Percentiles rank a stretch among this genome's conserved stretches.
These are phyloP conservation scores for Thoreauomyces humboldtii DNA, from an alignment of 192 early-diverging fungal species.

Conservation along the genomic window DNA sequence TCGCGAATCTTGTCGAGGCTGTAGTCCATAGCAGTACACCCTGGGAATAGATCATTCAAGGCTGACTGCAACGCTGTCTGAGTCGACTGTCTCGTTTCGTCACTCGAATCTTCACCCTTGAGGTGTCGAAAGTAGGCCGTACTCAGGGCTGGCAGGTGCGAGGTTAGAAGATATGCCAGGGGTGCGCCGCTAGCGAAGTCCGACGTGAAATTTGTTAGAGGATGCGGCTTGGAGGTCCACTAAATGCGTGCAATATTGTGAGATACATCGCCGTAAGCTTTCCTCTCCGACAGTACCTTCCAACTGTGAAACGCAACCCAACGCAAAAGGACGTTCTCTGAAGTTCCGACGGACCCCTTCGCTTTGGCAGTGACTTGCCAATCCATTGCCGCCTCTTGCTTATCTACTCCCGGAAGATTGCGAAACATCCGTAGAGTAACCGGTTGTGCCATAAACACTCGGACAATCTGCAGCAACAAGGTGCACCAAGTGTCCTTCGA, in stretches of 20 bases:
- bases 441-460: constrained; percentile 32
- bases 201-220: constrained; percentile 31
- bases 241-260: background rate
- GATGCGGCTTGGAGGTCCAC: constrained; percentile 26
- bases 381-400: constrained; percentile 32
- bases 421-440: constrained; percentile 35
- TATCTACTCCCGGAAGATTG: constrained; percentile 31
- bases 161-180: constrained; percentile 35
- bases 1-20: constrained; percentile 14
- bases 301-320: constrained; percentile 44
- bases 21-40: background rate
- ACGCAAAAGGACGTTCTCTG: constrained; percentile 41
- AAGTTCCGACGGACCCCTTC: constrained; percentile 19
- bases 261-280: background rate
- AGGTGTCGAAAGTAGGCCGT: constrained; percentile 27
- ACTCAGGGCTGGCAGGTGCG: constrained; percentile 35
- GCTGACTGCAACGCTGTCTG: constrained; percentile 18
- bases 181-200: constrained; percentile 35
- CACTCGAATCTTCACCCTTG: background rate
- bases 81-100: constrained; percentile 26
- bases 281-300: constrained; percentile 36
- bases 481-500: constrained; percentile 51
- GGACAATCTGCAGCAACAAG: constrained; percentile 45
- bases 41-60: constrained; percentile 40
- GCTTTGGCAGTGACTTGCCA: constrained; percentile 35